Evolutionary conservation across 2,329 filamentous ascomycete species (phyloP), one percentile per base, ranked within the genome.

Genomic region (Sclerotinia glacialis): DNA sequence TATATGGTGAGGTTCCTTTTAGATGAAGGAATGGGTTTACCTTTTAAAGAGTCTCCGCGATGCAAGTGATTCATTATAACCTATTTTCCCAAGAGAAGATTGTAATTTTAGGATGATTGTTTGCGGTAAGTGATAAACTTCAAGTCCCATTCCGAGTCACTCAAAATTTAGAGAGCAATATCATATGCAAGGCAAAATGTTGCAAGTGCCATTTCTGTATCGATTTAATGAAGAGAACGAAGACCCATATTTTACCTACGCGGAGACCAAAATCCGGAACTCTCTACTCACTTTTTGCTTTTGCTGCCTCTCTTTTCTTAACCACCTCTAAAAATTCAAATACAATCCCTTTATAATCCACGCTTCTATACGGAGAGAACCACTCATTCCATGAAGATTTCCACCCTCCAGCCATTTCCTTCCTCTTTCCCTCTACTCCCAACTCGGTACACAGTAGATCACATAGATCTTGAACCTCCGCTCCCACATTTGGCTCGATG

Each of bases 321-420:
- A 50, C 18, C 50, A 64, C 50, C 52, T 55, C 59, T 9, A 67
- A 42, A 46, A 67, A 68, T 16, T 68, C 65, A 12, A 23, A 34
- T 26, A 68, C 65, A n/a, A 68, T 26, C 6, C 67, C 65, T 26
- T 40, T 67, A 55, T 68, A 68, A 60, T 68, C 65, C 31, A 40
- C 14, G 42, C 65, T 61, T 34, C 50, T 49, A 60, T 68, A 68
- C 37, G 67, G 67, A 14, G 47, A 50, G 18, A 68, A 68, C 67
- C 67, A 68, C 47, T 68, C 67, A 40, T 54, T 68, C 53, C 28
- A 53, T 42, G 52, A 67, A 18, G 37, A 34, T 26, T 54, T 66
- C 55, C 46, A 63, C 0, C 67, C 67, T 5, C 61, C 47, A 26
- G 5, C 5, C 47, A n/a, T 58, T 6, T 49, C 40, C 62, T 67